Conservation (phyloP, 202 grass and related monocot genomes). For the Brachypodium distachyon region DNA sequence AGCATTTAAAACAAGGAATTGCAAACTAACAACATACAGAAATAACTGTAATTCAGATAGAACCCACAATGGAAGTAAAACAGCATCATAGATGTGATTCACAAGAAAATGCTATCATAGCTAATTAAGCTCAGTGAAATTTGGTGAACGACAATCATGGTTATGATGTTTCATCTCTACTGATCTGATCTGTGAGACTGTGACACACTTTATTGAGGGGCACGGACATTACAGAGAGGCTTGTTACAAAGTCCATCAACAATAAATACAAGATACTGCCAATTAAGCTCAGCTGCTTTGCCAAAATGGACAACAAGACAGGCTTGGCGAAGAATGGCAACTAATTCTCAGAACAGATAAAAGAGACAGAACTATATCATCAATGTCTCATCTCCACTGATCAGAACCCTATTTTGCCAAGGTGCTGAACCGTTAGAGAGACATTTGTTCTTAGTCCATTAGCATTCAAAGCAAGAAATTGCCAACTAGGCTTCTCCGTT, state of each 20-base stretch:
- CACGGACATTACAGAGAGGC: constrained; percentile 13
- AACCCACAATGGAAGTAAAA: not conserved
- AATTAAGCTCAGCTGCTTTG: constrained; percentile 19
- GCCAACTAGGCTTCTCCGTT: too few relatives aligned
- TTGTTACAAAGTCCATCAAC: constrained; percentile 51
- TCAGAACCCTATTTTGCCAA: too few relatives aligned
- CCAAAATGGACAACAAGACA: constrained; percentile 26
- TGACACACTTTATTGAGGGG: constrained; percentile 18
- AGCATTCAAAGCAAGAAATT: constrained; percentile 55
- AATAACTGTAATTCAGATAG: not conserved
- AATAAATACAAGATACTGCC: constrained; percentile 43
- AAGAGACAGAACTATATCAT: too few relatives aligned
- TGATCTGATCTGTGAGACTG: too few relatives aligned
- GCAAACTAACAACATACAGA: not conserved
- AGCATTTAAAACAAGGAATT: constrained; percentile 24
- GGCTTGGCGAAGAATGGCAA: not conserved
- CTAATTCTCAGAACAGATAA: not conserved
- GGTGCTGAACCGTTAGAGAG: constrained; percentile 19
- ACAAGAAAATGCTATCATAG: not conserved
- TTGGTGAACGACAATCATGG: not conserved
- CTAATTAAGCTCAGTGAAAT: not conserved
- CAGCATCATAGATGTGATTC: not conserved
- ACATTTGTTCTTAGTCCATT: constrained; percentile 36
- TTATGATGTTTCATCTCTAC: constrained; percentile 2
- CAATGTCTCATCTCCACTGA: too few relatives aligned